Evolutionary conservation across 2,329 filamentous ascomycete species (phyloP).

Genomic region (Colletotrichum sp.): DNA sequence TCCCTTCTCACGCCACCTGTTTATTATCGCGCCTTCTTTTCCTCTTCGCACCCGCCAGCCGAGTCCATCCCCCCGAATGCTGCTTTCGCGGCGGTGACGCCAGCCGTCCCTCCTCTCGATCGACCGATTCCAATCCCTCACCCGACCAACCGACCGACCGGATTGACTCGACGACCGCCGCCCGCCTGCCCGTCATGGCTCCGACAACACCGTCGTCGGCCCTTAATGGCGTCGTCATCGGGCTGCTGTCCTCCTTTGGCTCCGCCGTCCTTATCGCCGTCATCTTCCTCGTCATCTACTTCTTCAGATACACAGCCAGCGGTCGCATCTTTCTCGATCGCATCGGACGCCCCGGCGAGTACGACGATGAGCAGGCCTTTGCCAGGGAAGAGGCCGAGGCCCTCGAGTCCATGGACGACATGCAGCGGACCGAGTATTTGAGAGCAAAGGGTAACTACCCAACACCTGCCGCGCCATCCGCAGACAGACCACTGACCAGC

Average conservation of each 20-base stretch:
- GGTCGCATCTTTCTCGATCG: slow-evolving; percentile 93
- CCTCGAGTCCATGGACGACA: slow-evolving; percentile 92
- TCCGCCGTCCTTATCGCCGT: slow-evolving; percentile 85
- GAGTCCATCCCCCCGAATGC: slow-evolving; percentile 16
- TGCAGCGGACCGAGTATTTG: slow-evolving; percentile 87
- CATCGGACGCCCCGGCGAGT: slow-evolving; percentile 92
- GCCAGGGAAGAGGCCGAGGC: slow-evolving; percentile 93
- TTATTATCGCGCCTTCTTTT: background rate
- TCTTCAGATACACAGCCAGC: slow-evolving; percentile 87
- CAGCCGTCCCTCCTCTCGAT: slow-evolving; percentile 22
- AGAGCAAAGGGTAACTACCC: slow-evolving; percentile 83
- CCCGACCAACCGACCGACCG: slow-evolving; percentile 5
- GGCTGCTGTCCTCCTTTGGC: slow-evolving; percentile 91
- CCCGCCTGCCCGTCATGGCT: slow-evolving; percentile 17
- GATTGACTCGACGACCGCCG: slow-evolving; percentile 14
- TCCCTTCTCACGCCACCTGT: background rate
- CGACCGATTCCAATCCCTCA: slow-evolving; percentile 2
- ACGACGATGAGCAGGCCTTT: slow-evolving; percentile 97
- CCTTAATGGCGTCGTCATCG: slow-evolving; percentile 86
- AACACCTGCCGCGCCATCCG: background rate
- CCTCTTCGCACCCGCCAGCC: background rate
- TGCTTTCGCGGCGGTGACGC: slow-evolving; percentile 25
- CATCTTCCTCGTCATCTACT: slow-evolving; percentile 83
- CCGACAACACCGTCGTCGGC: slow-evolving; percentile 45
- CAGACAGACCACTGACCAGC: background rate